Evolutionary conservation across 345 rosid species (phyloP).

Genomic region (Raphanus sativus): DNA sequence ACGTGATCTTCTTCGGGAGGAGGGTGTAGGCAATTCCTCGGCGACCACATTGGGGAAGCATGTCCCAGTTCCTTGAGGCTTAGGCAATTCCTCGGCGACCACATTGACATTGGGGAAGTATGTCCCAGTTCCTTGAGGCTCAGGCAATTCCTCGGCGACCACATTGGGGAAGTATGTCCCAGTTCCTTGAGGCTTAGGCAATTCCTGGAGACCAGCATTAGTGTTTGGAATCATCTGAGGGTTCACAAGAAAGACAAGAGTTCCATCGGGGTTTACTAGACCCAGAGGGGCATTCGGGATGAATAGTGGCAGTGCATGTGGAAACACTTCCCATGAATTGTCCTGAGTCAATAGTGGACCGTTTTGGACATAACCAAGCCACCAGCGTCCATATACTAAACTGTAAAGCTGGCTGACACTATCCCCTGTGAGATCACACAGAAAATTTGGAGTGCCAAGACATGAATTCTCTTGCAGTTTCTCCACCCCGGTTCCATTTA

Average conservation of each 20-base stretch:
- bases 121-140: conserved; percentile 85
- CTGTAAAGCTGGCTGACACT: conserved; percentile 45
- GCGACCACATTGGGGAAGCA: conserved; percentile 60
- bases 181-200: conserved; percentile 74
- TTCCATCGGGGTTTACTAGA: conserved; percentile 51
- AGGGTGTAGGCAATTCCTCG: conserved; percentile 70
- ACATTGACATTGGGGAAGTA: conserved; percentile 52
- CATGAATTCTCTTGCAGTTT: conserved; percentile 34
- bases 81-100: conserved; percentile 62
- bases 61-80: conserved; percentile 85
- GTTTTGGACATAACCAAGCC: conserved; percentile 45
- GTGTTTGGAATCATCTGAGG: conserved; percentile 49
- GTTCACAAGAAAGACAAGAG: conserved; percentile 47
- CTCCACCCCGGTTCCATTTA: conserved; percentile 41
- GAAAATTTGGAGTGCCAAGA: conserved; percentile 35
- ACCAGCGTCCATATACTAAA: conserved; percentile 50
- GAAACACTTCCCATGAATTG: conserved; percentile 62
- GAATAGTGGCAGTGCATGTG: conserved; percentile 47
- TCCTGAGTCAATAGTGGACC: conserved; percentile 51
- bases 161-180: conserved; percentile 76
- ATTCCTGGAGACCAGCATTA: conserved; percentile 61
- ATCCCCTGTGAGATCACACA: conserved; percentile 72
- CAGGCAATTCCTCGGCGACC: conserved; percentile 62
- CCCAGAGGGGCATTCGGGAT: conserved; percentile 39
- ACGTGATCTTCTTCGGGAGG: conserved; percentile 53